Evolutionary conservation across 495 filamentous ascomycete genomes (phyloP).

Genomic region (Niebla homalea): DNA sequence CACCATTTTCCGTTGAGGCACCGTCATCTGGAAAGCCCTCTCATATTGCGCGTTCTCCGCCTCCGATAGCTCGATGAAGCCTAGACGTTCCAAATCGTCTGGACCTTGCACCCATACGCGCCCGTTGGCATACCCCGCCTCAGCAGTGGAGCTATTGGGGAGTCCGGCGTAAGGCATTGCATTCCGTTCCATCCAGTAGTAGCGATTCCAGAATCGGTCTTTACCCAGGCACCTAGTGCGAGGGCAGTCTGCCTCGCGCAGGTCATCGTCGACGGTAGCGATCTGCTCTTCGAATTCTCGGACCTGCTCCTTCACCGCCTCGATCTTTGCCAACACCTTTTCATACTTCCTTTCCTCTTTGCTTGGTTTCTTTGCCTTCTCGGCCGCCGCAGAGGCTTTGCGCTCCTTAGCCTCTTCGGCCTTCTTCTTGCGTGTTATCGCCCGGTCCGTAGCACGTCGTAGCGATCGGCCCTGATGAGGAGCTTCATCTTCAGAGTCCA

Average conservation of each 20-base stretch:
- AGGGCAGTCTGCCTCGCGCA: conserved; percentile 84
- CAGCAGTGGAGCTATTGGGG: conserved; percentile 73
- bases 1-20: conserved; percentile 68
- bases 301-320: conserved; percentile 67
- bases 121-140: conserved; percentile 82
- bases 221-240: conserved; percentile 79
- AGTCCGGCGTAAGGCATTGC: conserved; percentile 92
- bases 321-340: conserved; percentile 74
- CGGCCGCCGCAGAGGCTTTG: conserved; percentile 63
- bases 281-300: conserved; percentile 74
- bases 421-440: conserved; percentile 61
- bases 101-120: conserved; percentile 94
- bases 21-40: conserved; percentile 60
- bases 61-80: conserved; percentile 66
- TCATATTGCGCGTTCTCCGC: conserved; percentile 46
- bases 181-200: conserved; percentile 98
- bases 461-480: conserved; percentile 50
- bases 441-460: conserved; percentile 64
- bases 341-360: conserved; percentile 76
- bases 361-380: conserved; percentile 70
- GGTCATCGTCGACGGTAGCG: conserved; percentile 69
- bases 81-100: conserved; percentile 73
- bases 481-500: conserved; percentile 52
- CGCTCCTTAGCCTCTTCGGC: conserved; percentile 74
- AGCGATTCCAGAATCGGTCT: conserved; percentile 94